These are phyloP conservation scores for Xanthoconium stramineum DNA, from an alignment of 768 basidiomycete genomes.

Conservation along the genomic window DNA sequence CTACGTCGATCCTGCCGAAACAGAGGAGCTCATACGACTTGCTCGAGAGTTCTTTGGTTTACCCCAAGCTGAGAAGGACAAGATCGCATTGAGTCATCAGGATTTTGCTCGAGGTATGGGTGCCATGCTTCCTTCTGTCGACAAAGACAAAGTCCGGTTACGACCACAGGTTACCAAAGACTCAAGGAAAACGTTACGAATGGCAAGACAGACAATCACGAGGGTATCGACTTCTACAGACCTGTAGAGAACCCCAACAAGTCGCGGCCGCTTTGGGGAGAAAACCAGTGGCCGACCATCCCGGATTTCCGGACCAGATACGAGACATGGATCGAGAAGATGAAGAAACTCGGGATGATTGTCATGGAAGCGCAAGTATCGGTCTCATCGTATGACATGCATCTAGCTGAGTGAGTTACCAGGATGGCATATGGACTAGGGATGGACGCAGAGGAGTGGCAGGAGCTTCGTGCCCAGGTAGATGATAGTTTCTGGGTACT, in stretches of 20 bases:
- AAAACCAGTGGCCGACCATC: conserved; percentile 81
- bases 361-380: conserved; percentile 79
- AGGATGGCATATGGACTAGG: conserved; percentile 85
- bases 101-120: conserved; percentile 73
- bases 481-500: conserved; percentile 90
- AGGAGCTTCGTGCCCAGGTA: conserved; percentile 61
- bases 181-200: conserved; percentile 85
- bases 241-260: conserved; percentile 71
- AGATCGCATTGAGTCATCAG: conserved; percentile 60
- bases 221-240: conserved; percentile 79
- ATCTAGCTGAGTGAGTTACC: neutral
- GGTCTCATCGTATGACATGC: neutral
- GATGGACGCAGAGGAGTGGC: conserved; percentile 68
- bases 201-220: conserved; percentile 81
- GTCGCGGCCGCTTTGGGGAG: conserved; percentile 71
- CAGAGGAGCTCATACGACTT: conserved; percentile 60
- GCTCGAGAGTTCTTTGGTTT: conserved; percentile 71
- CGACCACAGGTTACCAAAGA: conserved; percentile 64
- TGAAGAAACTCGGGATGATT: conserved; percentile 76
- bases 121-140: neutral
- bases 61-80: conserved; percentile 77
- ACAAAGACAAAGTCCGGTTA: neutral
- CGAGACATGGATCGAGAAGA: conserved; percentile 77
- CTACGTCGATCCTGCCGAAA: conserved; percentile 54
- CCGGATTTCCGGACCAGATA: conserved; percentile 59